Evolutionary conservation across 352 stramenopile species (phyloP), one percentile per base, ranked within the genome.

Genomic region (Phytophthora meadii): DNA sequence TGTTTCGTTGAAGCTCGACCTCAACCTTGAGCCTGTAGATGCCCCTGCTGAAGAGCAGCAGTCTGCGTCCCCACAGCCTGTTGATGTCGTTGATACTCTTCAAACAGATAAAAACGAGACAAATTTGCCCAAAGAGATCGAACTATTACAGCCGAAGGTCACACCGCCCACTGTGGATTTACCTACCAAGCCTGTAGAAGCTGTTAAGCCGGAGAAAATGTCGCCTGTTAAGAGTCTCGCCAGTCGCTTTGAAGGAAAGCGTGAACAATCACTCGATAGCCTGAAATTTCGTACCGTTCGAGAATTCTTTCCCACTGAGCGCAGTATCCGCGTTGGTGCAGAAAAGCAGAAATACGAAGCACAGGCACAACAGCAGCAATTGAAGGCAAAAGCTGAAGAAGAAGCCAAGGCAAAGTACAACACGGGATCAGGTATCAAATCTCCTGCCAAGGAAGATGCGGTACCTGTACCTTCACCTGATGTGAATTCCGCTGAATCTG

Each of bases 311-410:
- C 45, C 72, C 4, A 73, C 74, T 11, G 64, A 80, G 36, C 60
- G 68, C 7, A 80, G 64, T 30, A 67, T 80, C 34, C 68, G 61
- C 30, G 72, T 80, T 6, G 72, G 55, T 15, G 68, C 68, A 1
- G 68, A 80, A 30, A 80, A 74, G 19, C 56, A 80, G 34, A 80
- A 80, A 34, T 80, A 73, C 10, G 72, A 80, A 40, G 54, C 64
- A 19, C 54, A 75, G 17, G 61, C 53, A 15, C 47, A 75, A 24
- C 68, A 79, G 32, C 72, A 80, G 39, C 69, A 75, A 22, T 25
- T 68, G 8, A 75, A 80, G 19, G 50, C 65, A 0, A 70, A 73
- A 44, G 60, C 65, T 9, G 65, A 80, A 60, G 64, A 77, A 42
- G 60, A 75, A 51, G 59, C 53, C 28, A 80, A 72, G 28, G 54